These are phyloP conservation scores for Dioszegia hungarica DNA, from an alignment of 768 basidiomycete species.

Conservation along the genomic window DNA sequence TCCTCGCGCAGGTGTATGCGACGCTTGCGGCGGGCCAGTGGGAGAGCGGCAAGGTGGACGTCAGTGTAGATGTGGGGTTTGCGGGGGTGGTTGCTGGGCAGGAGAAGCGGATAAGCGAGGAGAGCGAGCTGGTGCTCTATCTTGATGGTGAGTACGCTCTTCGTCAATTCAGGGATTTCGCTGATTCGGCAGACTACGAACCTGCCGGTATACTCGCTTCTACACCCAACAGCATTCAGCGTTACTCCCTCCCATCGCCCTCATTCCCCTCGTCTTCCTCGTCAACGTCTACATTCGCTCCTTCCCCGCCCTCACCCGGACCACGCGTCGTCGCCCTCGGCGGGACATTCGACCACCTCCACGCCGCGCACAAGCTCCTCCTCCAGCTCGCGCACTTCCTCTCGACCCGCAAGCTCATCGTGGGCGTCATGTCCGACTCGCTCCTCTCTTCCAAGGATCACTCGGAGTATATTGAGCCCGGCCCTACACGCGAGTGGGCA, in stretches of 20 bases:
- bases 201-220: no score
- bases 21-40: slow-evolving; percentile 63
- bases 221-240: no score
- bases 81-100: slow-evolving; percentile 52
- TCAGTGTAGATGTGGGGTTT: slow-evolving; percentile 74
- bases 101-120: slow-evolving; percentile 14
- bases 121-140: background rate
- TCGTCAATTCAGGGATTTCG: no score
- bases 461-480: slow-evolving; percentile 25
- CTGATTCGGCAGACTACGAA: background rate
- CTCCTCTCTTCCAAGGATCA: slow-evolving; percentile 32
- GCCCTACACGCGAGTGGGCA: slow-evolving; percentile 53
- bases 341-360: slow-evolving; percentile 96
- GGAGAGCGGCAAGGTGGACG: slow-evolving; percentile 61
- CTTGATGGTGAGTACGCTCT: background rate
- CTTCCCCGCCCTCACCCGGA: background rate
- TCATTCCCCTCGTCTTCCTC: background rate
- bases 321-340: slow-evolving; percentile 59
- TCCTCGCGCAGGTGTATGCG: slow-evolving; percentile 79
- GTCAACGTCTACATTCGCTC: background rate
- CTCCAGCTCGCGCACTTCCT: slow-evolving; percentile 88
- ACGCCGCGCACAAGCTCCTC: slow-evolving; percentile 94
- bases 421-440: slow-evolving; percentile 60
- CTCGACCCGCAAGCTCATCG: slow-evolving; percentile 69
- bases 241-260: background rate